phyloP scores from a whole-genome alignment of 345 rosid genomes.

The Salix udensis region DNA sequence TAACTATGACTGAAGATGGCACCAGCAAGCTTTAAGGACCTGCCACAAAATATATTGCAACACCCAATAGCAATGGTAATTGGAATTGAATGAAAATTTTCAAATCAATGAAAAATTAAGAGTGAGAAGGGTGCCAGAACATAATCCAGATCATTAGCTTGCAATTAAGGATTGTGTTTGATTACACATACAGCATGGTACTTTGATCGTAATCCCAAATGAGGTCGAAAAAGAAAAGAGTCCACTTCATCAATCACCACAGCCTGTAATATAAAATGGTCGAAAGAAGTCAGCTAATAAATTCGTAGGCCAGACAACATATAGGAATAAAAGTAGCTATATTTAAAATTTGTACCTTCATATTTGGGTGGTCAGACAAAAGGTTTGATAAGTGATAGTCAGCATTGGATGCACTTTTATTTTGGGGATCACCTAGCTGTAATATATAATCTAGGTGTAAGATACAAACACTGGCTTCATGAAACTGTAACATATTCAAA shows the following conservation, averaged over 20 bases:
- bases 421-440: constrained; percentile 98
- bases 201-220: constrained; percentile 73
- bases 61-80: neutral
- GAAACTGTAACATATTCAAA: neutral
- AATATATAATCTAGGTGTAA: constrained; percentile 17
- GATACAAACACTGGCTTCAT: constrained; percentile 1
- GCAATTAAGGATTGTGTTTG: neutral
- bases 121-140: neutral
- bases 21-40: too few relatives aligned
- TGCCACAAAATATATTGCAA: too few relatives aligned
- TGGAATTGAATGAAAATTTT: neutral
- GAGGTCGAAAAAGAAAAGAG: constrained; percentile 86
- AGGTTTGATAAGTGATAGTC: constrained; percentile 85
- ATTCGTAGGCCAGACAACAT: neutral
- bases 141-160: too few relatives aligned
- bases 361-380: constrained; percentile 89
- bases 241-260: constrained; percentile 95
- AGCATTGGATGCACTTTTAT: constrained; percentile 92
- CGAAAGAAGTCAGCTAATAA: neutral
- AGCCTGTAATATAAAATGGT: constrained; percentile 44
- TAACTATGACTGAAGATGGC: neutral
- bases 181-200: constrained; percentile 75
- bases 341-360: constrained; percentile 59
- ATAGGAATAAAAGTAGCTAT: neutral
- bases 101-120: neutral